Percentiles rank a stretch among this genome's conserved stretches.
These are phyloP conservation scores for Bisporella sp. DNA, from an alignment of 2,329 filamentous ascomycete genomes.

Conservation along the genomic window DNA sequence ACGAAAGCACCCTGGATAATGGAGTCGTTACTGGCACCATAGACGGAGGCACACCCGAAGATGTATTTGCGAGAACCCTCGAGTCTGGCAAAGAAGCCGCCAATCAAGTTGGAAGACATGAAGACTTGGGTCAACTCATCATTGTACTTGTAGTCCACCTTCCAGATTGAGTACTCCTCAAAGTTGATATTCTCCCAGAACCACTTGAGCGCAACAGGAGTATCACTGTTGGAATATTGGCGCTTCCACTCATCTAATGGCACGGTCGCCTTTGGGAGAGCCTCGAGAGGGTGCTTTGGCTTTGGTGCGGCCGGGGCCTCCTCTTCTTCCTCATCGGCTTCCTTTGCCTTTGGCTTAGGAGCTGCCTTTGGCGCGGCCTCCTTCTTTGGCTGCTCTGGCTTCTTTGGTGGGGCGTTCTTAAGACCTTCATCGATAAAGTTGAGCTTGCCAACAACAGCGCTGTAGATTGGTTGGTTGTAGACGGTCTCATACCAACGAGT, in stretches of 20 bases:
- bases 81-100: conserved; percentile 95
- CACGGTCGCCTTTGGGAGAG: conserved; percentile 71
- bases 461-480: conserved; percentile 87
- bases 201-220: conserved; percentile 80
- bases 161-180: conserved; percentile 94
- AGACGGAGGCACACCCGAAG: conserved; percentile 87
- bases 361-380: conserved; percentile 48
- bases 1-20: conserved; percentile 91
- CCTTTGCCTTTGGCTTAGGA: conserved; percentile 42
- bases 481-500: conserved; percentile 94
- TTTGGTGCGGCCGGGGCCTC: conserved; percentile 61
- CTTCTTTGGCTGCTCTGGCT: conserved; percentile 63
- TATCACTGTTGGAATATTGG: conserved; percentile 95
- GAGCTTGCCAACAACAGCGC: conserved; percentile 67
- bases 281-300: conserved; percentile 92
- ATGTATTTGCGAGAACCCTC: conserved; percentile 97
- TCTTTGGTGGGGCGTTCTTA: conserved; percentile 70
- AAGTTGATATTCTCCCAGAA: conserved; percentile 97
- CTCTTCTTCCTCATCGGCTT: conserved; percentile 60
- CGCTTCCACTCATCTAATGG: conserved; percentile 97
- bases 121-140: conserved; percentile 94
- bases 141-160: conserved; percentile 97
- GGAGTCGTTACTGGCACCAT: conserved; percentile 80
- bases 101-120: conserved; percentile 99
- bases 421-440: conserved; percentile 74